Percentiles rank a stretch among this genome's conserved stretches.
Evolutionary conservation across 2,329 filamentous ascomycete species (phyloP).

Genomic region (Alternaria arborescens): DNA sequence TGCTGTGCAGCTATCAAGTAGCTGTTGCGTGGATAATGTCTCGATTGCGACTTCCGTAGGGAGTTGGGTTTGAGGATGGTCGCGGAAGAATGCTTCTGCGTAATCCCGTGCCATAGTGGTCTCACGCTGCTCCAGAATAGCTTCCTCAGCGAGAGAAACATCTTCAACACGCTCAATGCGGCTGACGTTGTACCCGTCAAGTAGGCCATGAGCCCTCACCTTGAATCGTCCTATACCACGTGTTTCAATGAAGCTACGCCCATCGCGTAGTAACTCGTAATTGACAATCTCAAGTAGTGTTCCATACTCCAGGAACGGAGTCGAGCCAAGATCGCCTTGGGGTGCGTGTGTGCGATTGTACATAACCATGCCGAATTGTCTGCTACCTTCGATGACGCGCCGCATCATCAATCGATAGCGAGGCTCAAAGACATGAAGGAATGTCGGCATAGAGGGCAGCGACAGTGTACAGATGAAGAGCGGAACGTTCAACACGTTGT

Average conservation of each 20-base stretch:
- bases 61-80: constrained; percentile 38
- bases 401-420: constrained; percentile 89
- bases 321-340: constrained; percentile 62
- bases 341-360: constrained; percentile 65
- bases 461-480: constrained; percentile 85
- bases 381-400: constrained; percentile 74
- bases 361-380: constrained; percentile 86
- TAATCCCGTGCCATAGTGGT: constrained; percentile 55
- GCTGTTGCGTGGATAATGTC: constrained; percentile 72
- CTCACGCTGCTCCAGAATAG: constrained; percentile 75
- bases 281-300: constrained; percentile 80
- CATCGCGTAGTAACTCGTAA: constrained; percentile 77
- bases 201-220: constrained; percentile 68
- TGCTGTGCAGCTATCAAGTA: constrained; percentile 70
- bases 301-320: constrained; percentile 75
- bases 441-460: constrained; percentile 83
- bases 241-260: constrained; percentile 82
- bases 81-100: constrained; percentile 48
- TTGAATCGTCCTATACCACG: constrained; percentile 79
- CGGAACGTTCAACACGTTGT: constrained; percentile 65
- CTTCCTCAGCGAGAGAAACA: constrained; percentile 81
- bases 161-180: constrained; percentile 81
- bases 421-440: constrained; percentile 92
- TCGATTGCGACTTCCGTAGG: constrained; percentile 54
- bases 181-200: constrained; percentile 83